A percentile compares a stretch with the other conserved stretches of the same genome.
Evolutionary conservation across 176 grass and related monocot genomes (phyloP).

Genomic region (Cenchrus purpureus): DNA sequence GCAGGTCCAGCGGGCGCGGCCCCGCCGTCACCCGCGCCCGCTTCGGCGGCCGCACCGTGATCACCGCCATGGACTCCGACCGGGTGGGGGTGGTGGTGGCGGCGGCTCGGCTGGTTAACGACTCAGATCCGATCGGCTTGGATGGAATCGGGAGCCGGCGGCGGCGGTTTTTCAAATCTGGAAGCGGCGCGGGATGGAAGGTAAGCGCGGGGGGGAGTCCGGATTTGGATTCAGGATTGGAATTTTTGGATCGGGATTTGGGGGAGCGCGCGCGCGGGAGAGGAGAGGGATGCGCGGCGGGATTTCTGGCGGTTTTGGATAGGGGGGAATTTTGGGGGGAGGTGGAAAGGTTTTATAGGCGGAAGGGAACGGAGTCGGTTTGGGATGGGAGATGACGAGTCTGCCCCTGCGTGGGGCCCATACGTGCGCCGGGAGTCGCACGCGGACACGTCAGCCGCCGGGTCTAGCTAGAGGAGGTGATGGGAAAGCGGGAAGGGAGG

Average conservation of each 20-base stretch:
- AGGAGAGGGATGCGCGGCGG: not conserved
- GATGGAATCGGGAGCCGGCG: not conserved
- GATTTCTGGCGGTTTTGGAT: not conserved
- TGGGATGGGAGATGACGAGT: not conserved
- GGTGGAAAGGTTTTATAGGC: constrained; percentile 1
- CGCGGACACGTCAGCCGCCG: constrained; percentile 30
- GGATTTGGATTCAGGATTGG: not conserved
- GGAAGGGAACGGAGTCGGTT: constrained; percentile 19
- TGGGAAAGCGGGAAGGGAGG: not conserved
- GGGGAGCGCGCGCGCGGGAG: not conserved
- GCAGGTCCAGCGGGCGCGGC: constrained; percentile 42
- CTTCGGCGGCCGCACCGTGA: constrained; percentile 49
- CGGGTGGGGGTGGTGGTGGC: too few relatives aligned
- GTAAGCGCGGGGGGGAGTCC: not conserved
- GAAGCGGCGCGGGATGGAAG: not conserved
- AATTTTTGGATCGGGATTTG: not conserved
- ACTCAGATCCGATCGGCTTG: constrained; percentile 23
- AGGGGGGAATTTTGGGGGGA: not conserved
- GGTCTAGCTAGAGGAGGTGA: too few relatives aligned
- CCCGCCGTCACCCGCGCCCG: constrained; percentile 47
- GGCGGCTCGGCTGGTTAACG: too few relatives aligned
- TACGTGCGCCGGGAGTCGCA: not conserved
- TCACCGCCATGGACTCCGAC: constrained; percentile 36
- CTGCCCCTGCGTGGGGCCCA: not conserved
- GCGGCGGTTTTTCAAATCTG: not conserved